Evolutionary conservation across 495 filamentous ascomycete genomes (phyloP), one percentile per base, ranked within the genome.

Genomic region (Cetradonia linearis): DNA sequence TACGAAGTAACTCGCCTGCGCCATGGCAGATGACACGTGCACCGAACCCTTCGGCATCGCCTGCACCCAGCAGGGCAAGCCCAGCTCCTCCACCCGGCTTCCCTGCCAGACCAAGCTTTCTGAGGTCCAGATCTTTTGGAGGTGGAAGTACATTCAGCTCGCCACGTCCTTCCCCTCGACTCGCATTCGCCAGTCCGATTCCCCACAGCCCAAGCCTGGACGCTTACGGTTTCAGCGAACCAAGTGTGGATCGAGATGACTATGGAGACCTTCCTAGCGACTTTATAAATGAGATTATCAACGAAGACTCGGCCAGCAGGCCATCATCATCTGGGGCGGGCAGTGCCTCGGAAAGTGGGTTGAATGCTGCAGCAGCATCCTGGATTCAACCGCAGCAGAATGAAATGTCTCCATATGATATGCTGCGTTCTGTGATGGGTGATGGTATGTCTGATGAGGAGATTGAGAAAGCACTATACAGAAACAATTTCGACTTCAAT

Each of bases 381-480:
- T 94, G 89, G 67, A 81, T 88, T 61, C 83, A 88, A 31, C 82
- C 85, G 37, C 82, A 87, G 61, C 84, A 86, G 63, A 77, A 76
- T 63, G 91, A 97, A 67, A 99, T 99, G 94, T 93, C 88, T 55
- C 91, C 94, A 3, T 94, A 95, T 75, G 94, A 99, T 71, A 99
- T 99, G 78, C 77, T 99, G 47, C 87, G 94, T 54, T 95, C 91
- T 13, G 93, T 99, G 34, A 77, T 99, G 37, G 90, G 92, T 13
- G 90, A 91, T 67, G 84, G 86, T 60, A 86, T 86, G 65, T 83
- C 87, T 18, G 92, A 97, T 66, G 92, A 96, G 56, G 94, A 99
- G 70, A 91, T 97, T 55, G 90, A 96, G 67, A 76, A 81, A 11
- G 89, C 91, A 18, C 80, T 99, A 52, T 91, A 92, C 69, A 78